Evolutionary conservation across 2,329 filamentous ascomycete genomes (phyloP).

Genomic region (Saccharata proteae): DNA sequence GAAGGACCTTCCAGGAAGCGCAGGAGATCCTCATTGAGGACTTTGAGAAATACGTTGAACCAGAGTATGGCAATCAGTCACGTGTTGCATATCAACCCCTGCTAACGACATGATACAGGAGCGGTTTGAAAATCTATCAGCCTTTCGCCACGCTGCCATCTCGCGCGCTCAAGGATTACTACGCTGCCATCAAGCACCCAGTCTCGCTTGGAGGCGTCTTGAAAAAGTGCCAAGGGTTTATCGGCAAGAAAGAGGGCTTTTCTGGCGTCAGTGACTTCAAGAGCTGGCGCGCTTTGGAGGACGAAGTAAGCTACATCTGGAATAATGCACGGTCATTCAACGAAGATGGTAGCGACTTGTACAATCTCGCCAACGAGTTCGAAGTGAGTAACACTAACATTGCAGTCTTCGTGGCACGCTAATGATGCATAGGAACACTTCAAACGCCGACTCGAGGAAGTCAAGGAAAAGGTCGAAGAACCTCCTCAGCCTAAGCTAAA

Average conservation of each 20-base stretch:
- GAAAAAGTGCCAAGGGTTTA: conserved; percentile 62
- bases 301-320: conserved; percentile 73
- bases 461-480: conserved; percentile 60
- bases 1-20: conserved; percentile 68
- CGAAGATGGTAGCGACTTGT: conserved; percentile 81
- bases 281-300: conserved; percentile 70
- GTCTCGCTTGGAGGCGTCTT: conserved; percentile 66
- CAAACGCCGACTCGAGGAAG: conserved; percentile 54
- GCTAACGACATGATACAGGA: conserved; percentile 14
- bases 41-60: conserved; percentile 54
- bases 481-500: conserved; percentile 68
- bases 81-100: conserved; percentile 11
- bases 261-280: conserved; percentile 58
- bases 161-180: conserved; percentile 71
- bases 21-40: conserved; percentile 77
- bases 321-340: conserved; percentile 82
- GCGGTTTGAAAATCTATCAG: conserved; percentile 56
- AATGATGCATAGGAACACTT: conserved; percentile 48
- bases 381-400: conserved; percentile 45
- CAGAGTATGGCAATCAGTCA: background rate
- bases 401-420: background rate
- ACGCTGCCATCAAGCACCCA: conserved; percentile 69
- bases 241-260: conserved; percentile 49
- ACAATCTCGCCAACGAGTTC: conserved; percentile 61
- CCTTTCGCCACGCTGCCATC: conserved; percentile 71